Percentiles rank a stretch among this genome's conserved stretches.
Evolutionary conservation across 2,329 filamentous ascomycete species (phyloP).

Genomic region (Colletotrichum spaethianum): DNA sequence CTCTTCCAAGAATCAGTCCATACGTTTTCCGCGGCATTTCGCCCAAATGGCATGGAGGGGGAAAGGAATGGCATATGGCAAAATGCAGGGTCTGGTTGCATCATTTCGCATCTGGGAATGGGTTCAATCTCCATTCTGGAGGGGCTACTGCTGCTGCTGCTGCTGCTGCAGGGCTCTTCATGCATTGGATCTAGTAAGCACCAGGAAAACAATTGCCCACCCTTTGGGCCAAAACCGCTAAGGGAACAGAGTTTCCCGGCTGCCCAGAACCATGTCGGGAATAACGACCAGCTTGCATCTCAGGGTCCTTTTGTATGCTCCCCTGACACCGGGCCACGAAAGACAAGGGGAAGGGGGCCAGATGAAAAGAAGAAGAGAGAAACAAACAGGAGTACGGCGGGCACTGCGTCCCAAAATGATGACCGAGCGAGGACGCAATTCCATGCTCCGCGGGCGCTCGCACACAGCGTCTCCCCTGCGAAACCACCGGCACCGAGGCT

Average conservation of each 20-base stretch:
- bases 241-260: conserved; percentile 17
- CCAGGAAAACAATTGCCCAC: neutral
- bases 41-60: neutral
- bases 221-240: neutral
- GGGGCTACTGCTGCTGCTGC: too few species aligned
- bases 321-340: neutral
- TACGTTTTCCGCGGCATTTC: neutral
- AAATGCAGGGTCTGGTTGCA: neutral
- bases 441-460: neutral
- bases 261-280: neutral
- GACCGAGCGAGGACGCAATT: neutral
- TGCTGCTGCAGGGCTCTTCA: conserved; percentile 5
- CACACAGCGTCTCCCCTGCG: neutral
- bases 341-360: neutral
- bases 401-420: conserved; percentile 8
- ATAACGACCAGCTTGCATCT: neutral
- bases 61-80: neutral
- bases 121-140: neutral
- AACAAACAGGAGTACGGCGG: conserved; percentile 1
- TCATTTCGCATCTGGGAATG: neutral
- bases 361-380: neutral
- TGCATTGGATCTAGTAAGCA: conserved; percentile 4
- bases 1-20: neutral
- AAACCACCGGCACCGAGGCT: neutral
- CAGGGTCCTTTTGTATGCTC: neutral